These are phyloP conservation scores for Lotmaria passim DNA, from an alignment of 208 protist species.

Conservation along the genomic window DNA sequence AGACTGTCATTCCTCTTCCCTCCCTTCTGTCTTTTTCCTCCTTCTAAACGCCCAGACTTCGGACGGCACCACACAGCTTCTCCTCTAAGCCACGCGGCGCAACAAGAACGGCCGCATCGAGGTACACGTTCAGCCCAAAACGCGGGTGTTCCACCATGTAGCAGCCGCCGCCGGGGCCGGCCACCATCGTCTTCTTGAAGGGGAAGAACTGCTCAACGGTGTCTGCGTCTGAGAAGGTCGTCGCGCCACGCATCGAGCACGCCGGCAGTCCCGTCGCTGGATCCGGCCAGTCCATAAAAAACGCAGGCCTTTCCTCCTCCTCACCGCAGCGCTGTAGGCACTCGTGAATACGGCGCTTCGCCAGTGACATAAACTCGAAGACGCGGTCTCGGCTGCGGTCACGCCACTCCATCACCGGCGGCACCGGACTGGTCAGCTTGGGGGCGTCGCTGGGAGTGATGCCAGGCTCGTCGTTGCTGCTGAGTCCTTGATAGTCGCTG, in stretches of 20 bases:
- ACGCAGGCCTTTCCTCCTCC: not conserved
- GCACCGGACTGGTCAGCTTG: slow-evolving; percentile 21
- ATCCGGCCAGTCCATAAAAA: slow-evolving; percentile 60
- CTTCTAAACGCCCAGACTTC: slow-evolving; percentile 8
- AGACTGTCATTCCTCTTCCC: not conserved
- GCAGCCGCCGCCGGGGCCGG: slow-evolving; percentile 46
- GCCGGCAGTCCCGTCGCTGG: slow-evolving; percentile 60
- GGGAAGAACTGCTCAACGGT: slow-evolving; percentile 53
- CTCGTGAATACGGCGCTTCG: slow-evolving; percentile 11
- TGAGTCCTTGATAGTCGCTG: slow-evolving; percentile 25
- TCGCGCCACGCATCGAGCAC: slow-evolving; percentile 30
- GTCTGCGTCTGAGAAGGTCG: slow-evolving; percentile 45
- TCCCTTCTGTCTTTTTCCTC: not conserved
- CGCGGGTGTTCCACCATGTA: slow-evolving; percentile 57
- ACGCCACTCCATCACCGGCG: slow-evolving; percentile 39
- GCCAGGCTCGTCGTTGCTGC: slow-evolving; percentile 2
- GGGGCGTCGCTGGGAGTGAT: slow-evolving; percentile 14
- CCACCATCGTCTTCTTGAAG: slow-evolving; percentile 47
- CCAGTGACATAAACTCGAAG: slow-evolving; percentile 42
- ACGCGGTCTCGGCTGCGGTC: slow-evolving; percentile 51
- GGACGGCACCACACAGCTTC: slow-evolving; percentile 21
- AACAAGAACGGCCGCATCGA: slow-evolving; percentile 37
- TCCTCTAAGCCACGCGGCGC: slow-evolving; percentile 25
- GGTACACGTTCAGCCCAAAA: slow-evolving; percentile 55
- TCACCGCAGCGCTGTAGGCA: not conserved